These are phyloP conservation scores for Solanum infundibuliforme DNA, from an alignment of 257 asterid genomes.

Conservation along the genomic window DNA sequence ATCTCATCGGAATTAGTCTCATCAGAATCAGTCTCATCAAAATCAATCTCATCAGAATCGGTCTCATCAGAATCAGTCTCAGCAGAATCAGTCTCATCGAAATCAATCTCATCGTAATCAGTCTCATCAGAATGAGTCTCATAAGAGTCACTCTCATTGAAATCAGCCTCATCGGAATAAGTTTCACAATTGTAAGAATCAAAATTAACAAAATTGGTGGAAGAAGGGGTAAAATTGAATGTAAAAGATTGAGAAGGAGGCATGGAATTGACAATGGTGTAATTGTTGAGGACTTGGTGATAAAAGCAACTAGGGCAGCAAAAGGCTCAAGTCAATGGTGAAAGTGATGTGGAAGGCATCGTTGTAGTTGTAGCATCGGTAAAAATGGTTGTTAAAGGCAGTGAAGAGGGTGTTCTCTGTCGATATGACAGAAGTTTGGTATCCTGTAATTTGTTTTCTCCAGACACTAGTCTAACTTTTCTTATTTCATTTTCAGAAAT, in stretches of 20 bases:
- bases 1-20: too few relatives aligned
- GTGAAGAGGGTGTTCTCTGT: not conserved
- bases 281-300: conserved; percentile 37
- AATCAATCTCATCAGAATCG: too few relatives aligned
- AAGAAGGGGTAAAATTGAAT: not conserved
- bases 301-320: not conserved
- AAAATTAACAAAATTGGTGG: not conserved
- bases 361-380: conserved; percentile 22
- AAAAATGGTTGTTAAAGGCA: not conserved
- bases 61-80: too few relatives aligned
- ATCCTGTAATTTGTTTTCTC: not conserved
- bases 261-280: conserved; percentile 12
- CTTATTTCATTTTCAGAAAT: not conserved
- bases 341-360: conserved; percentile 29
- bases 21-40: too few relatives aligned
- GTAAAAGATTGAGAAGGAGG: conserved; percentile 11
- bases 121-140: too few relatives aligned
- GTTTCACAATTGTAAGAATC: too few relatives aligned
- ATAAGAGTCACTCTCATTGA: too few relatives aligned
- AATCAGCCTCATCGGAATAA: too few relatives aligned
- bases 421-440: not conserved
- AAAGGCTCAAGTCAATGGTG: not conserved
- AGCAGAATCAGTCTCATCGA: too few relatives aligned
- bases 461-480: not conserved
- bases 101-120: too few relatives aligned